Evolutionary conservation across 805 yeast species (phyloP), one percentile per base, ranked within the genome.

Genomic region (Komagataella phaffii): DNA sequence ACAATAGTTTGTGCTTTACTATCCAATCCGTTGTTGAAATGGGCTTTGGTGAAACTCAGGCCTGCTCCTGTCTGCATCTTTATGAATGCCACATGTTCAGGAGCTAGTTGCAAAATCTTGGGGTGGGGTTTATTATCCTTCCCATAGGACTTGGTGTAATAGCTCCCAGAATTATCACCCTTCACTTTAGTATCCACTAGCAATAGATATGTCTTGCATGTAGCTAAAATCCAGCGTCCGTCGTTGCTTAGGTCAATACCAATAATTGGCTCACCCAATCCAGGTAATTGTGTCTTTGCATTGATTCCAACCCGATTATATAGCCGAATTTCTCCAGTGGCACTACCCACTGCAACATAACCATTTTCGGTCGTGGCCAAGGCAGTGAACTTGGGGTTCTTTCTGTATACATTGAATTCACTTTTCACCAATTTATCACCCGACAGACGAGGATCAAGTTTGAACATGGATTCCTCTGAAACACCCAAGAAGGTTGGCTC

Each of bases 221-320:
- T 89, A 1, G 89, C 93, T 53, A 89, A 69, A 46, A 88, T 60
- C 84, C 88, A 89, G 57, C 79, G 73, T 54, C 96, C 96, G 62
- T 85, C 90, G 18, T 84, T 77, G 5, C 95, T 80, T 1, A 78
- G 80, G 53, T 85, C 90, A 17, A 86, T 58, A 19, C 85, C 85
- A 45, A 74, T 66, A 50, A 85, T 77, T 2, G 79, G 70, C 58
- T 88, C 95, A 23, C 96, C 96, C 44, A 88, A 68, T 0, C 93
- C 88, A 2, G 96, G 96, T 36, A 89, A 68, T 21, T 77, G 73
- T 1, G 93, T 81, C 68, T 85, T 86, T 1, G 96, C 96, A 57
- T 76, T 77, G 53, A 77, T 73, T 12, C 96, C 96, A 12, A 88
- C 60, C 53, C 76, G 69, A 64, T 88, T 87, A 62, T 77, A 88